These are phyloP conservation scores for Phytomonas francai DNA, from an alignment of 208 protist species.

Conservation along the genomic window DNA sequence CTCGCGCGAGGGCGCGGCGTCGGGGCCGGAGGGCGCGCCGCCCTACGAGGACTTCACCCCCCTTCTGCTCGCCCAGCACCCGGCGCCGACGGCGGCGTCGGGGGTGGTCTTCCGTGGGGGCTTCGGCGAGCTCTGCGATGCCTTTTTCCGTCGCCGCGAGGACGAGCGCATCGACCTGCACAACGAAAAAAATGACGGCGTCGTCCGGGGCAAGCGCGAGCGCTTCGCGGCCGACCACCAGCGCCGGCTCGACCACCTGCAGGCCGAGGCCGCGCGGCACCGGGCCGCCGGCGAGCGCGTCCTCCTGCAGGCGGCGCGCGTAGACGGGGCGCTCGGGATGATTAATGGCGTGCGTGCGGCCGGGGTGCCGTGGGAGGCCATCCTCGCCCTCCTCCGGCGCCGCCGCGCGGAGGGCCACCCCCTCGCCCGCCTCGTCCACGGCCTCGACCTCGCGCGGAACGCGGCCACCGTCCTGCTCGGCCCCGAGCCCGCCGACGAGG, in stretches of 20 bases:
- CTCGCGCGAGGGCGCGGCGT: slow-evolving; percentile 6
- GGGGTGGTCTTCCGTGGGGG: slow-evolving; percentile 42
- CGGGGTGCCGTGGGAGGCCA: slow-evolving; percentile 83
- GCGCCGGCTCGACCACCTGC: slow-evolving; percentile 73
- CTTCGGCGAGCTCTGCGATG: slow-evolving; percentile 91
- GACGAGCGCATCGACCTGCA: slow-evolving; percentile 75
- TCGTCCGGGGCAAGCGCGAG: slow-evolving; percentile 83
- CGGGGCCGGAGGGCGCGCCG: slow-evolving; percentile 20
- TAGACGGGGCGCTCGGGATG: slow-evolving; percentile 87
- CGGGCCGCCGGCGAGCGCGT: slow-evolving; percentile 78
- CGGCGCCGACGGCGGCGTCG: background rate
- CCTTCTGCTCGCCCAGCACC: slow-evolving; percentile 82
- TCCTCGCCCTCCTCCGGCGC: slow-evolving; percentile 63
- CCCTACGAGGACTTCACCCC: slow-evolving; percentile 90
- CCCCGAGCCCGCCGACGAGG: slow-evolving; percentile 38
- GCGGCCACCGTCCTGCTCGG: slow-evolving; percentile 78
- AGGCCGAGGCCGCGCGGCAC: slow-evolving; percentile 47
- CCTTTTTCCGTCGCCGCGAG: slow-evolving; percentile 91
- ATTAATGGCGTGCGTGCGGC: slow-evolving; percentile 74
- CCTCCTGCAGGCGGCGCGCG: slow-evolving; percentile 70
- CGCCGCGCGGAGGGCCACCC: slow-evolving; percentile 87
- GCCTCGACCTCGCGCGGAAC: slow-evolving; percentile 87
- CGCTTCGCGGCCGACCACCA: slow-evolving; percentile 86
- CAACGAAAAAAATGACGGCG: slow-evolving; percentile 66
- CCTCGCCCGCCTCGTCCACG: slow-evolving; percentile 89